These are phyloP conservation scores for Daldinia sp. DNA, from an alignment of 2,329 filamentous ascomycete species.

Conservation along the genomic window DNA sequence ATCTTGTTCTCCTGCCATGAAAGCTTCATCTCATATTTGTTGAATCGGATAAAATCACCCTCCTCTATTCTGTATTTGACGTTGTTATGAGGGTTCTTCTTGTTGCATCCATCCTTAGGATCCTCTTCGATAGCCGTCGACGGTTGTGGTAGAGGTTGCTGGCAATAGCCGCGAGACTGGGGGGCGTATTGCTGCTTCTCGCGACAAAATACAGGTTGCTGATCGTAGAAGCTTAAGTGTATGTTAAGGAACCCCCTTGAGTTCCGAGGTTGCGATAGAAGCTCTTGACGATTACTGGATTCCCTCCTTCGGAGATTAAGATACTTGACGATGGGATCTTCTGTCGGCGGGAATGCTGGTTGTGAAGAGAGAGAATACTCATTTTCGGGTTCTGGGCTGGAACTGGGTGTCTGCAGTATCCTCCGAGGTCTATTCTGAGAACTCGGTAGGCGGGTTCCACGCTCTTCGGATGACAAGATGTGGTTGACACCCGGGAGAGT, in stretches of 20 bases:
- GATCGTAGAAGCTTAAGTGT: neutral
- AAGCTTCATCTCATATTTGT: slow-evolving; percentile 38
- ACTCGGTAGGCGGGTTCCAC: neutral
- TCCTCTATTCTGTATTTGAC: slow-evolving; percentile 45
- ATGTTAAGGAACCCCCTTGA: slow-evolving; percentile 10
- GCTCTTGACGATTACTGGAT: slow-evolving; percentile 21
- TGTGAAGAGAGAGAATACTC: slow-evolving; percentile 17
- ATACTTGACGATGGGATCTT: slow-evolving; percentile 39
- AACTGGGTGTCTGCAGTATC: slow-evolving; percentile 22
- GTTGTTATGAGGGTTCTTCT: slow-evolving; percentile 41
- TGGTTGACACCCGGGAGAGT: slow-evolving; percentile 31
- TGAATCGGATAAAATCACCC: slow-evolving; percentile 44
- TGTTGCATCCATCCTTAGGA: neutral
- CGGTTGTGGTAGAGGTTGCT: slow-evolving; percentile 1
- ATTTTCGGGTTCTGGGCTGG: slow-evolving; percentile 35
- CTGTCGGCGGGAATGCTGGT: neutral
- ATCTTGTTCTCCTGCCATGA: slow-evolving; percentile 37
- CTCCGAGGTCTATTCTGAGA: neutral
- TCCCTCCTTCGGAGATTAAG: slow-evolving; percentile 38
- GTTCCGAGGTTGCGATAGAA: slow-evolving; percentile 28
- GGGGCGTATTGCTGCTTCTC: slow-evolving; percentile 21
- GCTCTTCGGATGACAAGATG: slow-evolving; percentile 4
- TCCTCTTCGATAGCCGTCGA: neutral
- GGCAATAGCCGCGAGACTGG: neutral
- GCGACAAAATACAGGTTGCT: slow-evolving; percentile 18